A percentile compares a stretch with the other conserved stretches of the same genome.
These are phyloP conservation scores for Tephrocybe rancida DNA, from an alignment of 768 basidiomycete species.

Conservation along the genomic window DNA sequence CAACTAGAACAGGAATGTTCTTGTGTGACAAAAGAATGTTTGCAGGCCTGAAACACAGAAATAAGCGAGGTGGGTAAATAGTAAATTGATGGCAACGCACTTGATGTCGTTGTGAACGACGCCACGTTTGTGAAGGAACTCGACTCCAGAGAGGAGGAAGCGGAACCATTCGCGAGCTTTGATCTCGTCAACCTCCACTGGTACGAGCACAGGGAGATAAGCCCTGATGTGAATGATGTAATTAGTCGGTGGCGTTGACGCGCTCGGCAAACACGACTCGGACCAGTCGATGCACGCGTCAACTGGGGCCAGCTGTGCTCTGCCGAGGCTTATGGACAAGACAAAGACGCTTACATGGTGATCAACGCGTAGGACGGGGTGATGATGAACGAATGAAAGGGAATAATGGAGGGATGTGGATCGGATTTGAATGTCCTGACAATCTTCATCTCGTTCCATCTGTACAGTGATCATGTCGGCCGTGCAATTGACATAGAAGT, in stretches of 20 bases:
- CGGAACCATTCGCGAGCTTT: conserved; percentile 83
- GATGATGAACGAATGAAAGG: conserved; percentile 93
- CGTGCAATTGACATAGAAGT: not conserved
- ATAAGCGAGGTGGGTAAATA: conserved; percentile 1
- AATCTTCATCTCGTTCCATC: conserved; percentile 99
- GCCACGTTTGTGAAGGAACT: conserved; percentile 81
- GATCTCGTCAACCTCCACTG: conserved; percentile 82
- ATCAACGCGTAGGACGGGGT: conserved; percentile 89
- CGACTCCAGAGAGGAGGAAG: conserved; percentile 78
- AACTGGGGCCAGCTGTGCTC: not conserved
- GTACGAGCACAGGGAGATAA: conserved; percentile 82
- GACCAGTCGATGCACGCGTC: conserved; percentile 7
- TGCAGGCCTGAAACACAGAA: conserved; percentile 63
- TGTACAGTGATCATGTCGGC: conserved; percentile 27
- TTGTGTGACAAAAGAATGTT: conserved; percentile 86
- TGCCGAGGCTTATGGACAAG: not conserved
- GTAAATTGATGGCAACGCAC: conserved; percentile 41
- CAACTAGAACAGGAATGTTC: conserved; percentile 86
- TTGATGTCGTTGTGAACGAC: conserved; percentile 96
- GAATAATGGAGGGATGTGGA: conserved; percentile 90
- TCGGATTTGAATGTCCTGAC: conserved; percentile 82
- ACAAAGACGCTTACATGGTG: conserved; percentile 69
- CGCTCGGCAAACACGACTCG: conserved; percentile 15
- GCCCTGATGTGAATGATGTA: conserved; percentile 56
- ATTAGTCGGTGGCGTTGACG: conserved; percentile 4